phyloP scores from a whole-genome alignment of 2,329 filamentous ascomycete genomes.

The Colletotrichum salicis region DNA sequence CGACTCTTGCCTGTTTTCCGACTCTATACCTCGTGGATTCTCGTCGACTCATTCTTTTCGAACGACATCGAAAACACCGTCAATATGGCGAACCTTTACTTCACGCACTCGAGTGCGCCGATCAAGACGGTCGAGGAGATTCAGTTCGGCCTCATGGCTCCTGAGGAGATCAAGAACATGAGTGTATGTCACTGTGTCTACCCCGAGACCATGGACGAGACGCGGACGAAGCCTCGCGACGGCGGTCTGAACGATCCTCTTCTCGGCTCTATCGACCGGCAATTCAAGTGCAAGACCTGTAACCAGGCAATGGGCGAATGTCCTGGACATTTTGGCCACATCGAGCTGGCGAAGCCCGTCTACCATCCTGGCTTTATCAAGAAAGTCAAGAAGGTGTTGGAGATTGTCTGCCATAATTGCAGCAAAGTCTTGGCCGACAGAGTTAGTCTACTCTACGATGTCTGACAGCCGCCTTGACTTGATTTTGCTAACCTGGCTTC shows the following conservation, averaged over 20 bases:
- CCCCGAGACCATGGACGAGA: conserved; percentile 99
- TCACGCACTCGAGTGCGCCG: conserved; percentile 91
- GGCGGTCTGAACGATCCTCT: conserved; percentile 95
- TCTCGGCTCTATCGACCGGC: conserved; percentile 94
- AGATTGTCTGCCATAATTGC: conserved; percentile 99
- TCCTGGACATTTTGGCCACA: conserved; percentile 98
- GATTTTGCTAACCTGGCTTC: conserved; percentile 69
- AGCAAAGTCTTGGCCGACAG: conserved; percentile 97
- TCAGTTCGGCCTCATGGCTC: conserved; percentile 96
- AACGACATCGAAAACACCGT: conserved; percentile 42
- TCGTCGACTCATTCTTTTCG: conserved; percentile 28
- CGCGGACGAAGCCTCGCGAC: conserved; percentile 87
- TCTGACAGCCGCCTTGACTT: conserved; percentile 62
- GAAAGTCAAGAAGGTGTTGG: conserved; percentile 99
- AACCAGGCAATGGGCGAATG: conserved; percentile 96
- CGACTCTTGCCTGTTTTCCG: conserved; percentile 10
- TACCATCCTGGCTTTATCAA: conserved; percentile 96
- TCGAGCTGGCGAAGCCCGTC: conserved; percentile 95
- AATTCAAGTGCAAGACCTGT: conserved; percentile 96
- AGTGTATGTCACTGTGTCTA: conserved; percentile 96
- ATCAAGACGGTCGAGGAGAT: conserved; percentile 99
- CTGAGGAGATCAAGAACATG: conserved; percentile 99
- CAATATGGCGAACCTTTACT: conserved; percentile 92
- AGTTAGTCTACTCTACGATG: conserved; percentile 80
- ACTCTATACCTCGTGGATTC: neutral